Base-by-base conservation (phyloP, 441 rosid species). In the Croton setiger region DNA sequence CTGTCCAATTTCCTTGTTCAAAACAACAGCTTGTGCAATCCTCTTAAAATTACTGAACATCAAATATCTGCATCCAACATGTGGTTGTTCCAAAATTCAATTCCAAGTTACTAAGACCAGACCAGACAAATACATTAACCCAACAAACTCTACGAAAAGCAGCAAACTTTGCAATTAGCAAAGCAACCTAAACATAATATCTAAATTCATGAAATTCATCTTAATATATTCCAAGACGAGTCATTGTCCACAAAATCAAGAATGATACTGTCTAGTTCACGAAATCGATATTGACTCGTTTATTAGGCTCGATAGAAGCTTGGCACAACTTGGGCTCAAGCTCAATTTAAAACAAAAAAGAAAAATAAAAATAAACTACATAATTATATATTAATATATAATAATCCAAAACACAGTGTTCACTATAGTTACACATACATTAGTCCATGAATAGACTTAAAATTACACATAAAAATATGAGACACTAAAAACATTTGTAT, bases 51-150 rank as follows among this genome's bases (percentile, higher is more conserved):
- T 80, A 55, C 72, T 80, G 75, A 78, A 66, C 20, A 70, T 74
- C 84, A 96, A 74, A 83, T 81, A 71, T 60, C 98, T 93, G 88
- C 89, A 83, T 62, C 51, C 58, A 71, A 75, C 55, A 74, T 44
- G 64, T 33, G 62, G n/a, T 63, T 63, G 20, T 5, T 8, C 37
- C 58, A 33, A 41, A 15, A 71, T 33, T 21, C 20, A 48, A 73
- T 18, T 56, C 17, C n/a, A 58, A 67, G 39, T 9, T 41, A 36
- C 31, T 27, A 27, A 33, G 11, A 31, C 17, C 35, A 23, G 3
- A 36, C 7, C 70, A 41, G 39, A 27, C 31, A 43, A 21, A 54
- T 14, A 21, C 15, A 51, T n/a, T 23, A 27, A 27, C 31, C 31
- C 31, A 27, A 27, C 31, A 27, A 27, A 31, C 18, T 20, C 52